Evolutionary conservation across 2,329 filamentous ascomycete genomes (phyloP).

Genomic region (Teratosphaeria viscida): DNA sequence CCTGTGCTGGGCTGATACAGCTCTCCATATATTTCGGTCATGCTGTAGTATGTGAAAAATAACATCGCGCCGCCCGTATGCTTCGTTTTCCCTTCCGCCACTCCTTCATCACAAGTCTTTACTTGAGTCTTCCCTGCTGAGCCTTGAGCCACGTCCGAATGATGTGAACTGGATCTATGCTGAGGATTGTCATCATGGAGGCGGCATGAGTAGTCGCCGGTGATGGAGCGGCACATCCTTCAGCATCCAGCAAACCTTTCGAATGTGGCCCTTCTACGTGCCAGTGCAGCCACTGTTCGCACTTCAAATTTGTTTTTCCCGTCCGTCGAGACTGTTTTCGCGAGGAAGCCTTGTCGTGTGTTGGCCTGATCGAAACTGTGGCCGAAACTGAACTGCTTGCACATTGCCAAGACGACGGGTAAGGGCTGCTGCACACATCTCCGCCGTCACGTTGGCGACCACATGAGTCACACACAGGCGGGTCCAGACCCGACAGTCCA

Average conservation of each 20-base stretch:
- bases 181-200: too few species aligned
- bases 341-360: not conserved
- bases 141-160: not conserved
- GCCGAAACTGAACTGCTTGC: not conserved
- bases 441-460: not conserved
- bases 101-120: not conserved
- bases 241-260: too few species aligned
- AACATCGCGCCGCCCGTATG: not conserved
- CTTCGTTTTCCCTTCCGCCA: not conserved
- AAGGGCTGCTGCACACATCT: not conserved
- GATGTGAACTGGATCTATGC: too few species aligned
- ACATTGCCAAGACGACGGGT: not conserved
- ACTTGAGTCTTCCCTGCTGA: not conserved
- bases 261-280: not conserved
- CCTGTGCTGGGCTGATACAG: not conserved
- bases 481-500: not conserved
- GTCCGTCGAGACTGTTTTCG: not conserved
- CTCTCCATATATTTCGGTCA: not conserved
- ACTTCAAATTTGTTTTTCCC: not conserved
- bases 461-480: not conserved
- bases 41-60: not conserved
- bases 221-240: too few species aligned
- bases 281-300: not conserved
- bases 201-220: too few species aligned
- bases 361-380: not conserved